These are phyloP conservation scores for Leccinum fallax DNA, from an alignment of 1,284 basidiomycete species.

Conservation along the genomic window DNA sequence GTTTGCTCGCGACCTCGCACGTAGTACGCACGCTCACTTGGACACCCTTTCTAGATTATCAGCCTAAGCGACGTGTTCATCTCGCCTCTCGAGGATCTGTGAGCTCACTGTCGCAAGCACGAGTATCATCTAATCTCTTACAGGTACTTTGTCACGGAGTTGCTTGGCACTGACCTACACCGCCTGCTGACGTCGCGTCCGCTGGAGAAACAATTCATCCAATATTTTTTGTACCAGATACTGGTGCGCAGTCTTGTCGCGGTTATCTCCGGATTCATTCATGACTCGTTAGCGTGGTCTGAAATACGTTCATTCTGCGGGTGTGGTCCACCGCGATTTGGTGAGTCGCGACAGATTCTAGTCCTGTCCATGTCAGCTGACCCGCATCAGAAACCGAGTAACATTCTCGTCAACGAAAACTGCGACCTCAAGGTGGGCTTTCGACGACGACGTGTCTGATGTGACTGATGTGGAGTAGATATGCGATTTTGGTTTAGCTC, in stretches of 20 bases:
- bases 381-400: slow-evolving; percentile 86
- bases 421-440: slow-evolving; percentile 85
- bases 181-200: slow-evolving; percentile 95
- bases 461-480: slow-evolving; percentile 57
- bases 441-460: slow-evolving; percentile 6
- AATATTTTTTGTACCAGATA: slow-evolving; percentile 99
- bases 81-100: slow-evolving; percentile 97
- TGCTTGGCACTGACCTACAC: slow-evolving; percentile 97
- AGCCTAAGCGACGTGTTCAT: slow-evolving; percentile 99
- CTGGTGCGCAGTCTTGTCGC: slow-evolving; percentile 57
- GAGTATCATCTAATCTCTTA: neutral
- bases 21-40: neutral
- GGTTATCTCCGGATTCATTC: slow-evolving; percentile 7
- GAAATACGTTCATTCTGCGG: slow-evolving; percentile 99
- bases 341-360: slow-evolving; percentile 43
- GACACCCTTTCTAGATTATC: slow-evolving; percentile 74
- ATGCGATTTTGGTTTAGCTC: slow-evolving; percentile 97
- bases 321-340: slow-evolving; percentile 97
- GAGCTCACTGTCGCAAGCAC: slow-evolving; percentile 31
- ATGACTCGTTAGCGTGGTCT: slow-evolving; percentile 76
- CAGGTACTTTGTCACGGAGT: slow-evolving; percentile 99
- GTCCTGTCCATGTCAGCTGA: neutral
- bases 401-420: slow-evolving; percentile 99
- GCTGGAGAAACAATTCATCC: slow-evolving; percentile 99
- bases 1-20: slow-evolving; percentile 23